phyloP scores from a whole-genome alignment of 192 early-diverging fungal species.

The Backusella liffmaniae region DNA sequence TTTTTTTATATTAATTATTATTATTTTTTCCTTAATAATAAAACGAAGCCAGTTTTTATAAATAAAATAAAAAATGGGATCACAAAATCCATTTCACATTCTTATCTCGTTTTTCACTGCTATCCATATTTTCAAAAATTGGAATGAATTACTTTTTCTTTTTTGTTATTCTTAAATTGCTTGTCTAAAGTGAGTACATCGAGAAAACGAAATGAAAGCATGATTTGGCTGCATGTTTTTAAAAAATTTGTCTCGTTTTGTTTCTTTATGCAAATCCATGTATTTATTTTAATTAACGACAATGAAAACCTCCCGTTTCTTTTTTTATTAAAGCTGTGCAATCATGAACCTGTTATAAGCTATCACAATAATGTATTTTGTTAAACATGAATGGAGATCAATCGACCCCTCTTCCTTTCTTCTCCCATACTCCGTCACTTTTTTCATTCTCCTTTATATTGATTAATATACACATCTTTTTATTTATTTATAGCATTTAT shows the following conservation, averaged over 20 bases:
- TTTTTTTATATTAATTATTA: neutral
- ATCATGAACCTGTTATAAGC: neutral
- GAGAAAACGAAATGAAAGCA: too few relatives aligned
- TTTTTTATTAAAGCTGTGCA: neutral
- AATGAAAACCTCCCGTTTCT: neutral
- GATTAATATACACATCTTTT: constrained; percentile 2
- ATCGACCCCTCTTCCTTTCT: neutral
- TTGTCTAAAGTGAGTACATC: too few relatives aligned
- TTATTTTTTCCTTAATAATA: neutral
- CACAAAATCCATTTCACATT: neutral
- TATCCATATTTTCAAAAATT: neutral
- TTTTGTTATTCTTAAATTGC: too few relatives aligned
- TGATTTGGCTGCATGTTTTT: too few relatives aligned
- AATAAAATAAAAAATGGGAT: neutral
- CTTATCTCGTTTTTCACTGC: neutral
- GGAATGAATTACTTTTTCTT: neutral
- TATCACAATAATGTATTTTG: neutral
- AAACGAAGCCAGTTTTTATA: neutral
- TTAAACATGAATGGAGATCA: neutral
- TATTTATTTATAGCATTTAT: neutral
- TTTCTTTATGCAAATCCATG: neutral
- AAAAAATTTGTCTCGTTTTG: neutral
- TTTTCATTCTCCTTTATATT: neutral
- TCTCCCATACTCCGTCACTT: neutral
- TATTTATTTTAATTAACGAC: neutral